A percentile compares a stretch with the other conserved stretches of the same genome.
Conservation (phyloP, 345 rosid species). For the Salix suchowensis region DNA sequence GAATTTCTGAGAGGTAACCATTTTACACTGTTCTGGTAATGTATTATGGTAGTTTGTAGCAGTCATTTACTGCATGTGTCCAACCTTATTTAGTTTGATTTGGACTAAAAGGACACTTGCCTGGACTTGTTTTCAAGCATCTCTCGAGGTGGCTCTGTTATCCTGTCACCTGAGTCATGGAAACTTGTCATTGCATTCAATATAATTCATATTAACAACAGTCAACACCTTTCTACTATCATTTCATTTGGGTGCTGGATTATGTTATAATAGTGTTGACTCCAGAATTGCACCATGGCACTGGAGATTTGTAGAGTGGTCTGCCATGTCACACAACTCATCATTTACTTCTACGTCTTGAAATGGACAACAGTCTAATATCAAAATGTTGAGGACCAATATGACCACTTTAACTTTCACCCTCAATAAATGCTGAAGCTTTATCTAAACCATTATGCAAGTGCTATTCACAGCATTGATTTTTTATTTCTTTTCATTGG, state of each 20-base stretch:
- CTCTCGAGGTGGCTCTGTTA: background rate
- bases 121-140: background rate
- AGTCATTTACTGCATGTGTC: background rate
- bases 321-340: too few relatives aligned
- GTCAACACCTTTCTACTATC: background rate
- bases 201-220: background rate
- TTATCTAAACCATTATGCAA: background rate
- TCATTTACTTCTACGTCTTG: background rate
- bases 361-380: background rate
- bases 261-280: background rate
- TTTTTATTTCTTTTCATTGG: background rate
- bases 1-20: conserved; percentile 80
- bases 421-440: background rate
- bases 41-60: background rate
- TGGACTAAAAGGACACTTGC: background rate
- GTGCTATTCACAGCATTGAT: background rate
- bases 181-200: background rate
- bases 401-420: background rate
- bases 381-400: background rate
- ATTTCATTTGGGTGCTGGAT: background rate
- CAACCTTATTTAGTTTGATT: background rate
- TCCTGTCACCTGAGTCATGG: background rate
- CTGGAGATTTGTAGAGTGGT: background rate
- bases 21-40: background rate
- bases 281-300: background rate